A percentile compares a stretch with the other conserved stretches of the same genome.
phyloP scores from a whole-genome alignment of 768 basidiomycete species.

The Piloderma croceum region DNA sequence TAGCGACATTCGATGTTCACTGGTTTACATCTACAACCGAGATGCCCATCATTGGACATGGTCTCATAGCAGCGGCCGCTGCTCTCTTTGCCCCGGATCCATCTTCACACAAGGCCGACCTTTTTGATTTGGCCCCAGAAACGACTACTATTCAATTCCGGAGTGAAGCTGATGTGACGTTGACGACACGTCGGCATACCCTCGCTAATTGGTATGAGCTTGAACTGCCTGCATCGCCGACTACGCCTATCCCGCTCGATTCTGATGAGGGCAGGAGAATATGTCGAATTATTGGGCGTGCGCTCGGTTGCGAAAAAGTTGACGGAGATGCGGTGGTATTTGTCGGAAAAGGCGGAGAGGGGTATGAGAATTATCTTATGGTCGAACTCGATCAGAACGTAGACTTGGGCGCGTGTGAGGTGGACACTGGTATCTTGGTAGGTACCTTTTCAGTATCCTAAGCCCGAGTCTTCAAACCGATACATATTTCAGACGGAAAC shows the following conservation, averaged over 20 bases:
- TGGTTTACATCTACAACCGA: slow-evolving; percentile 10
- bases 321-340: background rate
- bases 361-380: background rate
- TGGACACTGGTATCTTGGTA: background rate
- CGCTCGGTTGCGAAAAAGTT: background rate
- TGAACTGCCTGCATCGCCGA: too few species aligned
- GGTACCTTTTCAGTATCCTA: background rate
- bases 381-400: background rate
- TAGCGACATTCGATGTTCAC: background rate
- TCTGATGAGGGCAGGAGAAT: background rate
- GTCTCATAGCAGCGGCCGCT: slow-evolving; percentile 2
- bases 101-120: too few species aligned
- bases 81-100: too few species aligned
- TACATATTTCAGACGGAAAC: background rate
- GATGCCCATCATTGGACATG: slow-evolving; percentile 13
- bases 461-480: background rate
- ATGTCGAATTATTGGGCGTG: too few species aligned
- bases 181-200: background rate
- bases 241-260: too few species aligned
- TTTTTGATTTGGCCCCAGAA: background rate
- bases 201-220: background rate
- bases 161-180: background rate
- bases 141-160: background rate
- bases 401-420: background rate
- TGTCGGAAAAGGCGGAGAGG: background rate